Conservation (phyloP, 2,329 filamentous ascomycete species). For the Aspergillus udagawae region DNA sequence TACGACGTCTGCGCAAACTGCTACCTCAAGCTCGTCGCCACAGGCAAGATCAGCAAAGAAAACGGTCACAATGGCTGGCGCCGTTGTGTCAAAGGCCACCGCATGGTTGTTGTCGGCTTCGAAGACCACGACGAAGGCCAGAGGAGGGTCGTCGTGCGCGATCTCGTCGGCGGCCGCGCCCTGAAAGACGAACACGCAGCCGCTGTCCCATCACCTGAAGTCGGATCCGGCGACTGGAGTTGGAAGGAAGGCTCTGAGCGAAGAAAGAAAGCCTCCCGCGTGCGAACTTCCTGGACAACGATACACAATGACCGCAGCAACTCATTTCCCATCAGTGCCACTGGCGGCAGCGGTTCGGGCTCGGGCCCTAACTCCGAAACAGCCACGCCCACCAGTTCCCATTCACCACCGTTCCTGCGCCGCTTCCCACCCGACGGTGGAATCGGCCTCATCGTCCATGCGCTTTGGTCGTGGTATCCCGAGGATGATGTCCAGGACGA, state of each 20-base stretch:
- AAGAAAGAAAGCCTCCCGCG: constrained; percentile 35
- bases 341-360: not conserved
- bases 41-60: constrained; percentile 63
- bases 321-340: not conserved
- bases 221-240: constrained; percentile 35
- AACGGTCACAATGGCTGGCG: constrained; percentile 81
- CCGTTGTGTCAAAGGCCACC: constrained; percentile 72
- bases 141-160: constrained; percentile 62
- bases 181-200: constrained; percentile 57
- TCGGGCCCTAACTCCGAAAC: constrained; percentile 14
- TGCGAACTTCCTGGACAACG: constrained; percentile 15
- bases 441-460: constrained; percentile 59
- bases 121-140: constrained; percentile 64
- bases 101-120: constrained; percentile 79
- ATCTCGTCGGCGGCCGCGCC: constrained; percentile 72
- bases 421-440: constrained; percentile 73
- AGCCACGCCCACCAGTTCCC: constrained; percentile 14
- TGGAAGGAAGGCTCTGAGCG: constrained; percentile 41
- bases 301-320: constrained; percentile 6
- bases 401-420: constrained; percentile 29
- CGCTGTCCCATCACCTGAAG: constrained; percentile 22
- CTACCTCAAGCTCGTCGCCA: constrained; percentile 64
- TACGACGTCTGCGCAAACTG: constrained; percentile 81
- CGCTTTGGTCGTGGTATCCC: constrained; percentile 77
- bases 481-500: constrained; percentile 59